phyloP scores from a whole-genome alignment of 1,139 yeast genomes.

The Saccharomycopsis hybrid region DNA sequence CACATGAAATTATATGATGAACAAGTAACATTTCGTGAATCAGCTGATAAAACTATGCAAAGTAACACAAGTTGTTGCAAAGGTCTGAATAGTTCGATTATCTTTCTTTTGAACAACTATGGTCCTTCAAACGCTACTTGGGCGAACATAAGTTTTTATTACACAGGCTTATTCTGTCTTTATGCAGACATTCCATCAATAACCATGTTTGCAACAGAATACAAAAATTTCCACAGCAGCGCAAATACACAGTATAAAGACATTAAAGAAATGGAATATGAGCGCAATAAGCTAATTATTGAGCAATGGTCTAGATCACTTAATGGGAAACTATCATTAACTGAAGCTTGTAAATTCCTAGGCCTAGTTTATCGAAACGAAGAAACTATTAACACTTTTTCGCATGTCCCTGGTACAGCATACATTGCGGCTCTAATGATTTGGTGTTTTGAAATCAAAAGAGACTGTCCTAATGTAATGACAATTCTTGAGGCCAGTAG shows the following conservation, averaged over 20 bases:
- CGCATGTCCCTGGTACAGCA: slow-evolving; percentile 16
- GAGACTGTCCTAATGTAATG: slow-evolving; percentile 8
- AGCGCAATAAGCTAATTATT: slow-evolving; percentile 2
- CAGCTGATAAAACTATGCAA: no score
- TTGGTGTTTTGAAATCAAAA: slow-evolving; percentile 13
- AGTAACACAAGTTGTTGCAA: no score
- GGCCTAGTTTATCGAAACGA: slow-evolving; percentile 6
- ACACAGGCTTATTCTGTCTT: slow-evolving; percentile 20
- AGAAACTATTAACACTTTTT: slow-evolving; percentile 14
- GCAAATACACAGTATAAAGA: neutral
- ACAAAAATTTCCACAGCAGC: neutral
- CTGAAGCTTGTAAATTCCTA: slow-evolving; percentile 17
- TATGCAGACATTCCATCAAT: slow-evolving; percentile 20
- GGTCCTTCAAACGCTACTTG: slow-evolving; percentile 24
- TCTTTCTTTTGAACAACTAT: slow-evolving; percentile 21
- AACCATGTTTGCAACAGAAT: slow-evolving; percentile 12
- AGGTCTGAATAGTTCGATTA: no score
- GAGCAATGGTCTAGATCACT: slow-evolving; percentile 14
- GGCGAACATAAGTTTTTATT: slow-evolving; percentile 24
- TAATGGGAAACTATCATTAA: slow-evolving; percentile 8
- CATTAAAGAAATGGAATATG: slow-evolving; percentile 9
- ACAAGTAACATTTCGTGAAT: no score
- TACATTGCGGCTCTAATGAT: slow-evolving; percentile 17
- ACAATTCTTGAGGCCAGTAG: neutral
- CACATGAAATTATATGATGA: slow-evolving; percentile 24